phyloP scores from a whole-genome alignment of 2,329 filamentous ascomycete genomes.

The Neonectria sp. region DNA sequence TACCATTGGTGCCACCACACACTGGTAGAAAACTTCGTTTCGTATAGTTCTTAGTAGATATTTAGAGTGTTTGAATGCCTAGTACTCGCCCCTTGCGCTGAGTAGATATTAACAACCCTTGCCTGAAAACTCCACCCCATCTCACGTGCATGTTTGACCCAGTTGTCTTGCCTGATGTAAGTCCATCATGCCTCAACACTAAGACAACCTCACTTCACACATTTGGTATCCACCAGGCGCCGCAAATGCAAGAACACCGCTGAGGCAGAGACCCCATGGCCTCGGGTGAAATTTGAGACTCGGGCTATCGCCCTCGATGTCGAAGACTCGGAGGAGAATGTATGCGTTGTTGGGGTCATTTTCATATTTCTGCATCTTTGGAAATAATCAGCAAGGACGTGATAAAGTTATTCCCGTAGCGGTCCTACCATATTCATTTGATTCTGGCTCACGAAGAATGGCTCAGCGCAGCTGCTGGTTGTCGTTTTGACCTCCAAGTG shows the following conservation, averaged over 20 bases:
- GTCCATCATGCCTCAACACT: too few species aligned
- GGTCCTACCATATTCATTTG: slow-evolving; percentile 23
- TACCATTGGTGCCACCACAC: slow-evolving; percentile 33
- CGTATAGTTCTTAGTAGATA: not conserved
- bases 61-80: not conserved
- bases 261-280: slow-evolving; percentile 21
- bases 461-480: not conserved
- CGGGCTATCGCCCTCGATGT: slow-evolving; percentile 20
- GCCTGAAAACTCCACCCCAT: not conserved
- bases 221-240: slow-evolving; percentile 15
- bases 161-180: too few species aligned
- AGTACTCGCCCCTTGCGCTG: too few species aligned
- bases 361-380: slow-evolving; percentile 23
- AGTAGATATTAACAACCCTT: too few species aligned
- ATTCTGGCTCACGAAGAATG: slow-evolving; percentile 25
- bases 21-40: slow-evolving; percentile 14
- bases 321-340: slow-evolving; percentile 24
- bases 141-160: too few species aligned
- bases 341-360: slow-evolving; percentile 20
- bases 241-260: slow-evolving; percentile 14
- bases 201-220: not conserved
- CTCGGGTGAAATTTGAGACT: slow-evolving; percentile 21
- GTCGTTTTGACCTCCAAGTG: slow-evolving; percentile 30
- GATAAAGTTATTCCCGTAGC: not conserved
- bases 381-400: not conserved